Conservation (phyloP, 2,329 filamentous ascomycete species). For the Colletotrichum neosansevieriae region DNA sequence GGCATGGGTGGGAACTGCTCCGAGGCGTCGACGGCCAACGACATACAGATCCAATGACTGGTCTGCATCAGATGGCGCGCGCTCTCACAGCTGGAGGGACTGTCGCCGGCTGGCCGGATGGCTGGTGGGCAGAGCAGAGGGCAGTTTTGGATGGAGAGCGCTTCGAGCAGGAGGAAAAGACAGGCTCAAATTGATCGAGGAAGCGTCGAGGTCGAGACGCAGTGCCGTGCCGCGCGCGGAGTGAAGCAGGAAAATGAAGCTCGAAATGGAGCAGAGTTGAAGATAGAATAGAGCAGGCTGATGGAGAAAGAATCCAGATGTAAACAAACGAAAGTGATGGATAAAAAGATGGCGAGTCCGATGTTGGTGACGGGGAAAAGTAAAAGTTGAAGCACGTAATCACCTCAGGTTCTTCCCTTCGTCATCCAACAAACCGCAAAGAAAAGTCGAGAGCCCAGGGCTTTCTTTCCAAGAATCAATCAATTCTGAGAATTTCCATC, state of each 20-base stretch:
- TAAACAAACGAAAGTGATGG: neutral
- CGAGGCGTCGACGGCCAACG: constrained; percentile 31
- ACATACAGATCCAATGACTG: constrained; percentile 15
- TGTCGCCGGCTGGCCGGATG: constrained; percentile 11
- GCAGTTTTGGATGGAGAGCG: constrained; percentile 26
- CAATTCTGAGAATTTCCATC: too few relatives aligned
- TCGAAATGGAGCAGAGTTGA: constrained; percentile 4
- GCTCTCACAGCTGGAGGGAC: constrained; percentile 25
- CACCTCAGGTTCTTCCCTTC: neutral
- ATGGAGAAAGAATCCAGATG: neutral
- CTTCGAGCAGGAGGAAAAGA: constrained; percentile 28
- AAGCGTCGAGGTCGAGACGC: constrained; percentile 34
- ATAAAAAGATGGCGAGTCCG: constrained; percentile 8
- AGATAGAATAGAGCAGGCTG: constrained; percentile 11
- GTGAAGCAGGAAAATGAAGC: constrained; percentile 30
- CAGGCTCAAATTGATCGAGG: constrained; percentile 26
- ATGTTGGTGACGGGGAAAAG: neutral
- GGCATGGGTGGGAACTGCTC: constrained; percentile 28
- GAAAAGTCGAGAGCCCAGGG: constrained; percentile 21
- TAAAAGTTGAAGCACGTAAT: constrained; percentile 8
- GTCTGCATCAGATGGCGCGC: constrained; percentile 39
- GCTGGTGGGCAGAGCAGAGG: constrained; percentile 13
- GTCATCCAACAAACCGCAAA: constrained; percentile 1
- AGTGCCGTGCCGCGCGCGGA: constrained; percentile 37
- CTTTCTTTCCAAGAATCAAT: constrained; percentile 21